Conservation (phyloP, 2,329 filamentous ascomycete genomes). For the Colletotrichum sp. region DNA sequence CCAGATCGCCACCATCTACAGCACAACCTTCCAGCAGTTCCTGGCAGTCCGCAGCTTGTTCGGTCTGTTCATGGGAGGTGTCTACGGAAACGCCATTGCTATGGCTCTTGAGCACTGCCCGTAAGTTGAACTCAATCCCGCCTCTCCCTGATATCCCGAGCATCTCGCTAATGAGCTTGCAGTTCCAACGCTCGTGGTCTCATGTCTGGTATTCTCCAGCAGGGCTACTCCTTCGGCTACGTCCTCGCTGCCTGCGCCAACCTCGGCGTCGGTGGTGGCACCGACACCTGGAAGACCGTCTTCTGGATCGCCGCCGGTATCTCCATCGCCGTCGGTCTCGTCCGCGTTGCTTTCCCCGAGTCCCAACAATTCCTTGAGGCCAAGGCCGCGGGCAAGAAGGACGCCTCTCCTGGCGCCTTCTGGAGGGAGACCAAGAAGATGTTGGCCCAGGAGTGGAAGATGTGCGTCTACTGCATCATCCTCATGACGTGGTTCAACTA, state of each 20-base stretch:
- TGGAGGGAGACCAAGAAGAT: constrained; percentile 73
- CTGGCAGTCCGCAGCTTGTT: constrained; percentile 77
- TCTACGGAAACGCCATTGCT: constrained; percentile 79
- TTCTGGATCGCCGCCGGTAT: constrained; percentile 74
- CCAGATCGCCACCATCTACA: constrained; percentile 80
- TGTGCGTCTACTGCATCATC: constrained; percentile 78
- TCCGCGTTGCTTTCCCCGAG: constrained; percentile 74
- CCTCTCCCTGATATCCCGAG: not conserved
- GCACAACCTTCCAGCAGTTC: constrained; percentile 73
- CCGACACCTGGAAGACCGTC: constrained; percentile 74
- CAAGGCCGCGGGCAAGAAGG: constrained; percentile 58
- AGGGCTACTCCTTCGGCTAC: constrained; percentile 83
- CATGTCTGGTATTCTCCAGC: constrained; percentile 83
- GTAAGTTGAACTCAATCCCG: constrained; percentile 39
- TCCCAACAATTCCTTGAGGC: constrained; percentile 77
- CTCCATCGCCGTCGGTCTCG: constrained; percentile 71
- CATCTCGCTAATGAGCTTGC: constrained; percentile 6
- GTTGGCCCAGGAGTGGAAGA: constrained; percentile 74
- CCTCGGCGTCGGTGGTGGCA: constrained; percentile 70
- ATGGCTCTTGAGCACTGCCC: constrained; percentile 80
- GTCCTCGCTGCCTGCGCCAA: constrained; percentile 79
- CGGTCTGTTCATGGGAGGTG: constrained; percentile 81
- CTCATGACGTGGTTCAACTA: constrained; percentile 81
- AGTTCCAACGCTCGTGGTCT: constrained; percentile 73
- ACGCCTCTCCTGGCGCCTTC: constrained; percentile 57